phyloP scores from a whole-genome alignment of 1,284 basidiomycete species.

The Microbotryomycetes sp. region DNA sequence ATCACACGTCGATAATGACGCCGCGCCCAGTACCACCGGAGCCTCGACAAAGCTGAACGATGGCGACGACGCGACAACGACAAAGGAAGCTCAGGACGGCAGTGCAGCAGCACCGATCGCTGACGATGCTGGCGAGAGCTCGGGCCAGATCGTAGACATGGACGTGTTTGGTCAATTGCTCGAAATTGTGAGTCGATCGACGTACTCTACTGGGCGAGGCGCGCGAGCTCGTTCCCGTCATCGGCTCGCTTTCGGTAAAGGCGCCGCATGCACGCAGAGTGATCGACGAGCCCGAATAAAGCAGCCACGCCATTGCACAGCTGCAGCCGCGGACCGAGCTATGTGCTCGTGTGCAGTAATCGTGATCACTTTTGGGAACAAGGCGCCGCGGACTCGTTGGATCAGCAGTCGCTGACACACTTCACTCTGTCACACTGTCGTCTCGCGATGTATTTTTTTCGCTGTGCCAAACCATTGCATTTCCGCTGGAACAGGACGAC shows the following conservation, averaged over 20 bases:
- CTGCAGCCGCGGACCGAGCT: background rate
- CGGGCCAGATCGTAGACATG: slow-evolving; percentile 40
- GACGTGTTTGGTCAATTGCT: slow-evolving; percentile 44
- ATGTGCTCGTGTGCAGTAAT: background rate
- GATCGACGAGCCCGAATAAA: background rate
- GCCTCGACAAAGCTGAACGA: no score
- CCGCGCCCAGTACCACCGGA: no score
- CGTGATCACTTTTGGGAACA: background rate
- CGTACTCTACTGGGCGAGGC: background rate
- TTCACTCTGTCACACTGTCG: no score
- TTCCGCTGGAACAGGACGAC: slow-evolving; percentile 37
- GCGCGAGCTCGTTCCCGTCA: background rate
- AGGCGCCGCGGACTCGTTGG: no score
- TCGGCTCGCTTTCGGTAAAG: background rate
- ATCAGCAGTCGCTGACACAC: no score
- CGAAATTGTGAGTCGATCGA: slow-evolving; percentile 37
- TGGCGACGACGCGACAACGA: background rate
- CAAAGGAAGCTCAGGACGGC: background rate
- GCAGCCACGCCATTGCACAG: background rate
- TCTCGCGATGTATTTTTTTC: no score
- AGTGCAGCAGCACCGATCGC: background rate
- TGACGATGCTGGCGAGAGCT: background rate
- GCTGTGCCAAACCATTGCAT: no score
- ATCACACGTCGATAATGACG: no score
- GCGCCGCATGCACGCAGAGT: background rate